Percentiles rank a stretch among this genome's conserved stretches.
Evolutionary conservation across 176 grass and related monocot species (phyloP).

Genomic region (Carex myosuroides): DNA sequence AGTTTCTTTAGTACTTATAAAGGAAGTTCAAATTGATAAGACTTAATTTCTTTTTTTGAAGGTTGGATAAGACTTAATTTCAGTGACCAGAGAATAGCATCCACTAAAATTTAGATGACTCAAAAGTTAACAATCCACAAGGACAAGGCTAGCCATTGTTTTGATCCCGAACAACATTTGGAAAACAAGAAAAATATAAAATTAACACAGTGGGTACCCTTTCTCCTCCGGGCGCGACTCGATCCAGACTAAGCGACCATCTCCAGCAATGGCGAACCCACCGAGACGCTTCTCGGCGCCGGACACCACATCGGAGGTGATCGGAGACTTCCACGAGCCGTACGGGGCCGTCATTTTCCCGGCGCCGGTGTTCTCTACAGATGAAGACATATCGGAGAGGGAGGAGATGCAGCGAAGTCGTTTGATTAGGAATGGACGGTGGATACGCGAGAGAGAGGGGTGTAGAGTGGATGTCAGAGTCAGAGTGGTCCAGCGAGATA

Average conservation of each 20-base stretch:
- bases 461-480: background rate
- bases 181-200: background rate
- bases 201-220: conserved; percentile 32
- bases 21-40: no score
- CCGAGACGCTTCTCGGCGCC: conserved; percentile 52
- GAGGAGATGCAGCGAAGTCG: conserved; percentile 18
- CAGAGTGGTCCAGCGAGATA: background rate
- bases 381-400: conserved; percentile 5
- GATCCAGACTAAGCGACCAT: conserved; percentile 71
- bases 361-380: background rate
- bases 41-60: no score
- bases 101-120: no score
- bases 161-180: background rate
- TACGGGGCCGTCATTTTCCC: conserved; percentile 52
- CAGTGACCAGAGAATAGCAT: no score
- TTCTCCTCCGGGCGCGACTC: conserved; percentile 74
- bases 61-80: no score
- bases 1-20: no score
- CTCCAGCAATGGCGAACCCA: conserved; percentile 56
- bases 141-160: background rate
- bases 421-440: conserved; percentile 15
- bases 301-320: conserved; percentile 61
- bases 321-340: conserved; percentile 88
- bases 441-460: conserved; percentile 5
- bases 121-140: background rate